phyloP scores from a whole-genome alignment of 192 early-diverging fungal genomes.

The Funneliformis geosporum region DNA sequence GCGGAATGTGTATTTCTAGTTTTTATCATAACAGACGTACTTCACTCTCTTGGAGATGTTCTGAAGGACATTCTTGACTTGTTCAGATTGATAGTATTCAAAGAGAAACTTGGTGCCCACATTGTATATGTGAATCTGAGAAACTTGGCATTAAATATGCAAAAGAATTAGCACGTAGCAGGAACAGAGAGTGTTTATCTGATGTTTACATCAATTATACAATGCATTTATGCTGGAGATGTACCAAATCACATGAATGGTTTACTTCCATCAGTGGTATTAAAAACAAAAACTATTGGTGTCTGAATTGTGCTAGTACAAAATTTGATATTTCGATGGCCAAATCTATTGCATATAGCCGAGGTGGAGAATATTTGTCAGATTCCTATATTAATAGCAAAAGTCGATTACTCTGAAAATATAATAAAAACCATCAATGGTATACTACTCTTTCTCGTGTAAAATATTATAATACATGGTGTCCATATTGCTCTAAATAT shows the following conservation, averaged over 20 bases:
- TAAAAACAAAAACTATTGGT: too few relatives aligned
- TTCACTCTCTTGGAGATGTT: conserved; percentile 16
- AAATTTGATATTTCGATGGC: not conserved
- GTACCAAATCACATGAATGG: too few relatives aligned
- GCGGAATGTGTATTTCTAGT: not conserved
- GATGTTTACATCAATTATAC: too few relatives aligned
- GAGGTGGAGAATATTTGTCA: not conserved
- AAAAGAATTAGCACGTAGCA: too few relatives aligned
- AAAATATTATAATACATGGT: not conserved
- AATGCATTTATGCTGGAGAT: too few relatives aligned
- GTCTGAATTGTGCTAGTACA: not conserved
- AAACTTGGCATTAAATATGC: too few relatives aligned
- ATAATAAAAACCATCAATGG: not conserved
- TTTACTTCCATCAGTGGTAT: too few relatives aligned
- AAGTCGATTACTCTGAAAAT: not conserved
- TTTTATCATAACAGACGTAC: conserved; percentile 1
- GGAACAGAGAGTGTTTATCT: too few relatives aligned
- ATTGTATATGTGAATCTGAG: not conserved
- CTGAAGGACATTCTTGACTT: conserved; percentile 6
- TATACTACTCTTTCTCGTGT: not conserved
- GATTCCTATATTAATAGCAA: not conserved
- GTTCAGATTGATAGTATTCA: conserved; percentile 3
- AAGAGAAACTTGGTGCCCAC: conserved; percentile 20
- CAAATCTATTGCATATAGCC: conserved; percentile 1
- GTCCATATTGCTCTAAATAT: conserved; percentile 2